Conservation (phyloP, 2,329 filamentous ascomycete genomes). For the Pyrenophora seminiperda region DNA sequence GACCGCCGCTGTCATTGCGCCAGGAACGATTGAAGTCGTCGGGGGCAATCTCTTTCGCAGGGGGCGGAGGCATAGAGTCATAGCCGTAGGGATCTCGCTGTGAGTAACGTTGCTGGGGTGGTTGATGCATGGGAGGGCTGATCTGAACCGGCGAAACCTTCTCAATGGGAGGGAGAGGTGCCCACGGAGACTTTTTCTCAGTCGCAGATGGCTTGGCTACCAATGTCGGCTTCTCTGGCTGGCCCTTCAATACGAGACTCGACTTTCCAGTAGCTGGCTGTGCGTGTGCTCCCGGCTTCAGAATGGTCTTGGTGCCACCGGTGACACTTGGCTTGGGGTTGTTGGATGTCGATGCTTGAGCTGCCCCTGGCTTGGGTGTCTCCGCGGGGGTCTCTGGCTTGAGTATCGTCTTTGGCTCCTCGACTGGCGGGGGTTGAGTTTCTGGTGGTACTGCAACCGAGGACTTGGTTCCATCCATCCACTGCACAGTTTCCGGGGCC, state of each 20-base stretch:
- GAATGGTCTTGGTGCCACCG: slow-evolving; percentile 53
- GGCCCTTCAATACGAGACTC: slow-evolving; percentile 69
- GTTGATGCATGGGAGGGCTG: slow-evolving; percentile 57
- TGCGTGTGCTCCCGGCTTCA: slow-evolving; percentile 54
- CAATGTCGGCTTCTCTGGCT: slow-evolving; percentile 71
- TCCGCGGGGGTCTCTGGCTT: slow-evolving; percentile 44
- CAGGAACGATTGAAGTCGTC: slow-evolving; percentile 91
- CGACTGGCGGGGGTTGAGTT: slow-evolving; percentile 36
- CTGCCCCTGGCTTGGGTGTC: slow-evolving; percentile 41
- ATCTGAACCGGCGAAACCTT: slow-evolving; percentile 72
- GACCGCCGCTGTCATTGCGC: slow-evolving; percentile 67
- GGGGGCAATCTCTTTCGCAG: slow-evolving; percentile 83
- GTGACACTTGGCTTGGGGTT: slow-evolving; percentile 46
- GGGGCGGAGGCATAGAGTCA: slow-evolving; percentile 59
- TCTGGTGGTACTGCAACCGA: slow-evolving; percentile 65
- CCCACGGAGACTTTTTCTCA: slow-evolving; percentile 90
- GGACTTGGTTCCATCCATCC: slow-evolving; percentile 86
- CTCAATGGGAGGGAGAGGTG: slow-evolving; percentile 80
- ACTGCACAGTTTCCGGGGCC: slow-evolving; percentile 82
- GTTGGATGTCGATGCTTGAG: slow-evolving; percentile 27
- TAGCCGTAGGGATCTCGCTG: slow-evolving; percentile 62
- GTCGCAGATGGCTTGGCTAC: slow-evolving; percentile 73
- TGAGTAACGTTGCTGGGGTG: slow-evolving; percentile 55
- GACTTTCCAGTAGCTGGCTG: slow-evolving; percentile 46
- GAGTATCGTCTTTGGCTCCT: slow-evolving; percentile 33